phyloP scores from a whole-genome alignment of 1,284 basidiomycete genomes.

The Pseudozyma tsukubaensis region DNA sequence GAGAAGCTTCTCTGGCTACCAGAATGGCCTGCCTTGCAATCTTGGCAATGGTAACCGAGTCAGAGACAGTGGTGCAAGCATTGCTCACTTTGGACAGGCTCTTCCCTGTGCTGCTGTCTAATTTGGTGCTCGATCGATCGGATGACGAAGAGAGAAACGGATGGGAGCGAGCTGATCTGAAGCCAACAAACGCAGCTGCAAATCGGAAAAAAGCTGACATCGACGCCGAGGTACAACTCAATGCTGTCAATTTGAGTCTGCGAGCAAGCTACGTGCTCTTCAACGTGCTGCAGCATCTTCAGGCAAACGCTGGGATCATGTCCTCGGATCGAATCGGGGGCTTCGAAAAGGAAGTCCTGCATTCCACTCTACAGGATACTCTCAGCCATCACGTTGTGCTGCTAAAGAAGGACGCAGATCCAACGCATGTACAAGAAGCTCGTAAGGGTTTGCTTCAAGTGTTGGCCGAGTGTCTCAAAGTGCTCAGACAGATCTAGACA shows the following conservation, averaged over 20 bases:
- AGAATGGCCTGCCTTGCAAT: constrained; percentile 36
- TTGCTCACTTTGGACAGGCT: constrained; percentile 30
- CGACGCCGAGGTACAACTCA: constrained; percentile 27
- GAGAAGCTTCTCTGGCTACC: constrained; percentile 31
- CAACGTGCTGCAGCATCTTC: constrained; percentile 25
- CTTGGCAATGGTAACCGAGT: constrained; percentile 36
- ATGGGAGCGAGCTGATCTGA: constrained; percentile 32
- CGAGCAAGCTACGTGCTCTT: constrained; percentile 39
- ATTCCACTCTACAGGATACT: constrained; percentile 15
- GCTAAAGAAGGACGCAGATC: constrained; percentile 7
- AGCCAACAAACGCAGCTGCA: background rate
- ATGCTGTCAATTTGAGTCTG: constrained; percentile 29
- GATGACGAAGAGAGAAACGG: constrained; percentile 22
- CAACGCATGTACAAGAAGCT: constrained; percentile 29
- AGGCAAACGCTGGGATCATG: background rate
- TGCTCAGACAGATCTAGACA: constrained; percentile 8
- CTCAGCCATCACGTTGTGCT: constrained; percentile 22
- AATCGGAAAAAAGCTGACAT: background rate
- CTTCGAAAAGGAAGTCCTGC: constrained; percentile 10
- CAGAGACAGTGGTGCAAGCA: constrained; percentile 2
- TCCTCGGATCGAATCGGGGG: constrained; percentile 1
- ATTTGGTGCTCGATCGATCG: constrained; percentile 29
- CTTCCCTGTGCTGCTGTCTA: constrained; percentile 19
- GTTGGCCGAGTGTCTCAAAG: constrained; percentile 33
- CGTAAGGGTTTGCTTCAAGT: constrained; percentile 30